Evolutionary conservation across 129 eudicot genomes (phyloP), one percentile per base, ranked within the genome.

Genomic region (Silybum marianum): DNA sequence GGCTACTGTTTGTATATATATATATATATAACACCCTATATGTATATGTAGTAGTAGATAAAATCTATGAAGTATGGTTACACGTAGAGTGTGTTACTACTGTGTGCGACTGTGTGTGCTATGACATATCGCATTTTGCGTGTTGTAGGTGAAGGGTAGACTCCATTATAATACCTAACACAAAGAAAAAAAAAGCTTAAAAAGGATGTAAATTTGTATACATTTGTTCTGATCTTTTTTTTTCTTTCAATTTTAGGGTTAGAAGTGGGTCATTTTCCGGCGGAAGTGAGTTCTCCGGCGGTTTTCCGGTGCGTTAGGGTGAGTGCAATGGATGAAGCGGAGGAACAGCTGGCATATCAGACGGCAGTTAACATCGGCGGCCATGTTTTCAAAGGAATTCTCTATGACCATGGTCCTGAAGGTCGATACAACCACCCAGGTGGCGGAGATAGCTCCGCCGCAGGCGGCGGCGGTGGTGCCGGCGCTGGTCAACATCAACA

Each of bases 351-450:
- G 34, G 98, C 97, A 1, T 93, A 93, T 71, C 93, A 91, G 76
- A 93, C 98, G 18, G 97, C 98, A 22, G 97, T 93, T 9, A 91
- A 81, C 86, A 91, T 93, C 5, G 95, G 90, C 0, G 98, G 98
- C 0, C 98, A 90, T 71, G 75, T 90, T 26, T 93, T 93, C 84
- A 91, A 91, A 80, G 98, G 98, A 67, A 89, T 93, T 85, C 90
- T 93, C 11, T 91, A 91, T 39, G 97, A 93, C 83, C 98, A 91
- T 78, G 98, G 98, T 76, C 87, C 89, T 0, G 97, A 90, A 21
- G 82, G 77, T 39, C 83, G 85, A 14, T 83, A 87, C 78, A 46
- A 34, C 39, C 80, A 77, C 80, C 72, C 75, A 7, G 75, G 79
- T 22, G 90, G 90, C n/a, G 91, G 91, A 4, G 92, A 90, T 40